Evolutionary conservation across 148 eudicot species (phyloP).

Genomic region (Chenopodium formosanum): DNA sequence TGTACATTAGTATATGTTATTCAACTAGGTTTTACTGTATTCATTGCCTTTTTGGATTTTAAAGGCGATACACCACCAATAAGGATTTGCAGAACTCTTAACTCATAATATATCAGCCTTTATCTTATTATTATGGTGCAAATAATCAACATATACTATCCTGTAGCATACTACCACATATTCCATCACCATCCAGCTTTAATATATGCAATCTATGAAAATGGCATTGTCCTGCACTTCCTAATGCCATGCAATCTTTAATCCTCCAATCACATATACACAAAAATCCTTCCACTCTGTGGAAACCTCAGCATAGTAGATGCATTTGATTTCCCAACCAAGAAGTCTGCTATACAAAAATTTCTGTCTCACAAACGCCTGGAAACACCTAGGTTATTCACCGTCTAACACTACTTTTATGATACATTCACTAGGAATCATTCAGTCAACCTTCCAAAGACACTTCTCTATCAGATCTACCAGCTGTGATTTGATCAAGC

Average conservation of each 20-base stretch:
- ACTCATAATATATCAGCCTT: too few relatives aligned
- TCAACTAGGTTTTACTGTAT: too few relatives aligned
- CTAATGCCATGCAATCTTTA: background rate
- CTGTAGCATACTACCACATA: background rate
- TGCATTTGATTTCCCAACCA: background rate
- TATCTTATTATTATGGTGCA: too few relatives aligned
- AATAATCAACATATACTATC: background rate
- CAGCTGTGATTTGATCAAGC: background rate
- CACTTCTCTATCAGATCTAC: background rate
- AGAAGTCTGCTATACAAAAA: background rate
- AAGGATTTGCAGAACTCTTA: too few relatives aligned
- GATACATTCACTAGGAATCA: background rate
- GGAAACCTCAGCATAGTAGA: background rate
- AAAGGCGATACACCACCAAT: too few relatives aligned
- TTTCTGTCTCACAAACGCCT: background rate
- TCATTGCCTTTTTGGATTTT: too few relatives aligned
- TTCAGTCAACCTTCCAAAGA: background rate
- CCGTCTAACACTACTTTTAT: background rate
- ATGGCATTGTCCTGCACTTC: background rate
- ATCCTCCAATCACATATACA: background rate
- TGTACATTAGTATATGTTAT: too few relatives aligned
- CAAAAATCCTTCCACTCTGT: background rate
- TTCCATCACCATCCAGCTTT: conserved; percentile 4
- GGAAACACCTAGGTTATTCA: background rate
- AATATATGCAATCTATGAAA: background rate